phyloP scores from a whole-genome alignment of 805 yeast genomes.

The Blastobotrys chiropterorum region DNA sequence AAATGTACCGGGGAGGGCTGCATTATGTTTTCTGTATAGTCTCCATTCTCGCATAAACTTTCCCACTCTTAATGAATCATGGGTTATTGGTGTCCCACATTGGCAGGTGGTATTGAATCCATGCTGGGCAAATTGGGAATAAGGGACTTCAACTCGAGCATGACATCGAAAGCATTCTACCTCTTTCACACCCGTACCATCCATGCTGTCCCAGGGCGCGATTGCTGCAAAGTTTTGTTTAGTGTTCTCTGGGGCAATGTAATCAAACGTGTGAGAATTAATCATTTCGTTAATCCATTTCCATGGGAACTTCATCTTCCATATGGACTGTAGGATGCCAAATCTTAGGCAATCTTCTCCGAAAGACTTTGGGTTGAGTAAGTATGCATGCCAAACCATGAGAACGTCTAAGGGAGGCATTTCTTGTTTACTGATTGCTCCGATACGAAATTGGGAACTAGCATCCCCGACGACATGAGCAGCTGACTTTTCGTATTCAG shows the following conservation, averaged over 20 bases:
- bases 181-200: not conserved
- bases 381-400: conserved; percentile 24
- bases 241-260: not conserved
- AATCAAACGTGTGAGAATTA: not conserved
- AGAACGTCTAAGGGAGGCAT: conserved; percentile 22
- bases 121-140: conserved; percentile 4
- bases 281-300: not conserved
- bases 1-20: not conserved
- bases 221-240: not conserved
- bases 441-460: no score
- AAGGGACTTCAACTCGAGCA: not conserved
- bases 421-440: no score
- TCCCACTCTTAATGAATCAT: not conserved
- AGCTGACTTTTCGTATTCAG: no score
- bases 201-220: not conserved
- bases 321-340: not conserved
- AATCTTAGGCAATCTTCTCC: conserved; percentile 18
- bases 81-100: conserved; percentile 2
- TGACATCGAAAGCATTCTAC: conserved; percentile 7
- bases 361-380: conserved; percentile 20
- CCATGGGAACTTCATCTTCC: conserved; percentile 9
- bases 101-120: conserved; percentile 5
- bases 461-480: not conserved
- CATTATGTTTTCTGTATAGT: not conserved
- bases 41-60: conserved; percentile 6